phyloP scores from a whole-genome alignment of 768 basidiomycete species.

The Tylopilus balloui region DNA sequence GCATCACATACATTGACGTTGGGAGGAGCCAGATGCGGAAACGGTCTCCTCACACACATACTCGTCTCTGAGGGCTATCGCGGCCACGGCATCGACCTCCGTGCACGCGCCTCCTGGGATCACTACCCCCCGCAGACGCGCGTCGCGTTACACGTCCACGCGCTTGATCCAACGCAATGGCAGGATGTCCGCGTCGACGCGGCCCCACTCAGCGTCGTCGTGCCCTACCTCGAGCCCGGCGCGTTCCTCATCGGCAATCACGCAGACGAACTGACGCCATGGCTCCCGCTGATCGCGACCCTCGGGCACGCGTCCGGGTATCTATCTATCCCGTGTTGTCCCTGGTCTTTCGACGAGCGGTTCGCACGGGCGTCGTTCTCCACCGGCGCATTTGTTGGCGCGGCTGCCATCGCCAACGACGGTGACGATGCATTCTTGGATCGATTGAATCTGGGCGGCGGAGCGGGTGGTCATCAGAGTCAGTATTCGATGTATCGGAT shows the following conservation, averaged over 20 bases:
- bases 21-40: constrained; percentile 71
- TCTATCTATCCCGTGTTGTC: constrained; percentile 85
- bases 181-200: too few relatives aligned
- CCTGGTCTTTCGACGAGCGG: constrained; percentile 72
- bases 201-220: too few relatives aligned
- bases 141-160: constrained; percentile 55
- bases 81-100: constrained; percentile 83
- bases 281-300: constrained; percentile 81
- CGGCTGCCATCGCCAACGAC: constrained; percentile 10
- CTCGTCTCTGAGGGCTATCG: constrained; percentile 77
- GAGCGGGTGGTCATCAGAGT: constrained; percentile 55
- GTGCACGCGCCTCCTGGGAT: constrained; percentile 80
- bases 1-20: neutral
- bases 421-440: constrained; percentile 36
- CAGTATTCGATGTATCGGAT: constrained; percentile 82
- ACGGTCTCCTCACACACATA: constrained; percentile 89
- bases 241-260: constrained; percentile 91
- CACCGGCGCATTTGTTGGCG: constrained; percentile 21
- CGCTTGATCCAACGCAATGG: constrained; percentile 60
- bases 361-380: constrained; percentile 48
- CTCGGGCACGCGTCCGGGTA: constrained; percentile 59
- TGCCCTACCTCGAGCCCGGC: constrained; percentile 38
- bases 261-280: constrained; percentile 94
- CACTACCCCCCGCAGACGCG: constrained; percentile 67
- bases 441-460: constrained; percentile 56